Conservation (phyloP, 257 asterid genomes). For the Capsicum chinense region DNA sequence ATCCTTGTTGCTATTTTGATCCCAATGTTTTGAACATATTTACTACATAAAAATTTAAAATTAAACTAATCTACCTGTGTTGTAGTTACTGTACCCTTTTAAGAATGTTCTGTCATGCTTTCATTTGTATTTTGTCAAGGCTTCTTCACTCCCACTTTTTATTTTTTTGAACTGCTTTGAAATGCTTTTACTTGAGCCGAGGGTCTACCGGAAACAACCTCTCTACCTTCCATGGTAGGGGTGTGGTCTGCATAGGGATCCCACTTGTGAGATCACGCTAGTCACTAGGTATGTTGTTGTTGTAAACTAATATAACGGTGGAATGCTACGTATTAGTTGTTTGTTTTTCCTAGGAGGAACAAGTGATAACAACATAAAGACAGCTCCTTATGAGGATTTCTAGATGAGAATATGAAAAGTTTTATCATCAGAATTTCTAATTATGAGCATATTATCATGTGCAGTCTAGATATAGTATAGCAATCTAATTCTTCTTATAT, state of each 20-base stretch:
- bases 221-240: background rate
- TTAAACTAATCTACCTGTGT: background rate
- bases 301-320: no score
- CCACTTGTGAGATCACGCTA: no score
- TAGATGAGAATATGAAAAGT: background rate
- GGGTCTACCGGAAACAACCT: background rate
- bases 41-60: background rate
- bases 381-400: conserved; percentile 12
- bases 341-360: background rate
- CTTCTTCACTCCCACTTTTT: background rate
- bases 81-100: background rate
- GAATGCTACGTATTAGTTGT: background rate
- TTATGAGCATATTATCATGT: background rate
- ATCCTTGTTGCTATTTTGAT: background rate
- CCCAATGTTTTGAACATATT: background rate
- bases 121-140: background rate
- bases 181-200: background rate
- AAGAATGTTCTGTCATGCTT: background rate
- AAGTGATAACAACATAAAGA: background rate
- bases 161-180: background rate
- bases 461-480: background rate
- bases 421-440: background rate
- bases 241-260: background rate
- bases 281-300: background rate
- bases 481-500: conserved; percentile 12